These are phyloP conservation scores for Phlebiopsis gigantea DNA, from an alignment of 768 basidiomycete genomes.

Conservation along the genomic window DNA sequence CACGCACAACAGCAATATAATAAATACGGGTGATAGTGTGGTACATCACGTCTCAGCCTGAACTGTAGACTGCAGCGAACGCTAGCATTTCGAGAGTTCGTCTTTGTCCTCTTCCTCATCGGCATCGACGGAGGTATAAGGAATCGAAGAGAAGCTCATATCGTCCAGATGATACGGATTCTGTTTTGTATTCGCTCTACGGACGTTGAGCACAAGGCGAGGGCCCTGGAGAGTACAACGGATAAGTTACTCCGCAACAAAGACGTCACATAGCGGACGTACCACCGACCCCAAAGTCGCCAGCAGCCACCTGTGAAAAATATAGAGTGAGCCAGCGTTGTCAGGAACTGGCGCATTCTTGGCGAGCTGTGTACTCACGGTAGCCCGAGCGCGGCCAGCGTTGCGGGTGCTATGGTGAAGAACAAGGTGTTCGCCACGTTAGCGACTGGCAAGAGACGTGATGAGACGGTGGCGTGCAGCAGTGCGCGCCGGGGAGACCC, in stretches of 20 bases:
- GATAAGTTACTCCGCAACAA: background rate
- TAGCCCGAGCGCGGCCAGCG: slow-evolving; percentile 10
- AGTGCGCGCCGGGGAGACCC: background rate
- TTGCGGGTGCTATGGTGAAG: slow-evolving; percentile 12
- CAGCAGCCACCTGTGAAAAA: slow-evolving; percentile 8
- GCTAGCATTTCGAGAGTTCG: too few species aligned
- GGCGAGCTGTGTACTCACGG: slow-evolving; percentile 6
- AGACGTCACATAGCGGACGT: background rate
- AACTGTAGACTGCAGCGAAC: too few species aligned
- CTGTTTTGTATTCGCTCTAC: background rate
- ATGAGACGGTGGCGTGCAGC: background rate
- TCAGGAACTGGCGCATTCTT: background rate
- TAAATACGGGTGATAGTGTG: too few species aligned
- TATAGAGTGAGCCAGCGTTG: background rate
- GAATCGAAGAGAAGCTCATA: background rate
- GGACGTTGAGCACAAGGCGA: slow-evolving; percentile 13
- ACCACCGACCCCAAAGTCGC: slow-evolving; percentile 13
- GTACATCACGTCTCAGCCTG: too few species aligned
- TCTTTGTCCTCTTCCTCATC: too few species aligned
- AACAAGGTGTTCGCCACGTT: slow-evolving; percentile 13
- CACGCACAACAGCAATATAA: too few species aligned
- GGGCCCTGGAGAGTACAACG: slow-evolving; percentile 6
- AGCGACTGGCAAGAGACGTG: slow-evolving; percentile 4
- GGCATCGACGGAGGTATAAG: background rate
- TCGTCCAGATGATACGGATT: background rate